Evolutionary conservation across 805 yeast species (phyloP), one percentile per base, ranked within the genome.

Genomic region (Metschnikowia cubensis): DNA sequence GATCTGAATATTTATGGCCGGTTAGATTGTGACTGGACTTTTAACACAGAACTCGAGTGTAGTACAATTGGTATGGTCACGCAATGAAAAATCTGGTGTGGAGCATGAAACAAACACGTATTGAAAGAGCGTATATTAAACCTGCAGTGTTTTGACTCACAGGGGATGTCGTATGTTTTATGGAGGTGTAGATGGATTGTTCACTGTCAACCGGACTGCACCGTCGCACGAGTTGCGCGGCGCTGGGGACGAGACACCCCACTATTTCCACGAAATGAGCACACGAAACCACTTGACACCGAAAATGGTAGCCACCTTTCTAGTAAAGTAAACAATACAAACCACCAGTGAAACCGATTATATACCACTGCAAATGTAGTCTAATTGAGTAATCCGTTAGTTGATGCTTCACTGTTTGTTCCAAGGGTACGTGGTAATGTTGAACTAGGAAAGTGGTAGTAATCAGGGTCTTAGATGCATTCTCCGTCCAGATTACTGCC

Each of bases 401-500:
- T 25, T 25, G 29, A 11, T 25, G 4, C 29, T 3, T 25, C 29
- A 10, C 29, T 22, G 29, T 22, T 22, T 22, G 11, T 22, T 22
- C 11, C 8, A 8, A 22, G 8, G 38, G 21, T 18, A 17, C 13
- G 43, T 25, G 21, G 29, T 4, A 25, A 25, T 8, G 29, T 25
- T 25, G 29, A 25, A 25, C 29, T 25, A 25, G 29, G 11, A 25
- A 25, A 25, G 29, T 25, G 29, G 29, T 25, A 25, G 29, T 25
- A 11, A 25, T 1, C 11, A 25, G 29, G 11, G 11, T 8, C 29
- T 10, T 25, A 11, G 29, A 25, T 25, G 29, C 11, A 25, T 8
- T 25, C 29, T 25, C 29, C 29, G 29, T 25, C 11, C 11, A 25
- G 4, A 11, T 25, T 53, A 62, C 11, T 52, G 51, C 1, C 73